A percentile compares a stretch with the other conserved stretches of the same genome.
Conservation (phyloP, 2,329 filamentous ascomycete species). For the Paecilomyces dactylethromorphus region DNA sequence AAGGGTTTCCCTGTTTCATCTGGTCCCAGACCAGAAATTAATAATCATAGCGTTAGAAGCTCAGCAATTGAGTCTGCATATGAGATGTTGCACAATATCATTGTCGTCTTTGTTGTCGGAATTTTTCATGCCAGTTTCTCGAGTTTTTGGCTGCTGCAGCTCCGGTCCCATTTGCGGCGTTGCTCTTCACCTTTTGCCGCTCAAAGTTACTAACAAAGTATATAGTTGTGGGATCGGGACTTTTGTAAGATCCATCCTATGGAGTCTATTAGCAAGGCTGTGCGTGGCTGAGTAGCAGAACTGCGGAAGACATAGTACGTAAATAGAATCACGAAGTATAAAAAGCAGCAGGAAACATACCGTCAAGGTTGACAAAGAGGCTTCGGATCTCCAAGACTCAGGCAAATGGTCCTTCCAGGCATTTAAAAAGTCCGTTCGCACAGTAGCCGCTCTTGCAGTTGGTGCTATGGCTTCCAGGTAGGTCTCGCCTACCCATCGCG, state of each 20-base stretch:
- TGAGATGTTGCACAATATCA: conserved; percentile 9
- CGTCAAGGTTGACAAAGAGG: conserved; percentile 24
- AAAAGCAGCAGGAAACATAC: conserved; percentile 13
- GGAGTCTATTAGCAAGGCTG: neutral
- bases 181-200: conserved; percentile 20
- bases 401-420: conserved; percentile 38
- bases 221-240: conserved; percentile 29
- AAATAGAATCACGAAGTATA: neutral
- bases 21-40: neutral
- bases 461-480: conserved; percentile 34
- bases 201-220: conserved; percentile 26
- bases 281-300: neutral
- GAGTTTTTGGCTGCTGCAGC: conserved; percentile 25
- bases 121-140: conserved; percentile 39
- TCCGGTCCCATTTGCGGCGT: conserved; percentile 14
- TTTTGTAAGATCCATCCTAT: conserved; percentile 26
- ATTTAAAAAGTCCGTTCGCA: conserved; percentile 27
- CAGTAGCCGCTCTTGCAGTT: conserved; percentile 19
- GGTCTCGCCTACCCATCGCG: conserved; percentile 33
- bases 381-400: conserved; percentile 35
- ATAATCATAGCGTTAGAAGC: neutral
- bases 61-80: neutral
- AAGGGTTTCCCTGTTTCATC: neutral
- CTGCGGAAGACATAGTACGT: neutral
- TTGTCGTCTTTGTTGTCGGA: conserved; percentile 28